Percentiles rank a stretch among this genome's conserved stretches.
Conservation (phyloP, 768 basidiomycete genomes). For the Boletus vinaceobasis region DNA sequence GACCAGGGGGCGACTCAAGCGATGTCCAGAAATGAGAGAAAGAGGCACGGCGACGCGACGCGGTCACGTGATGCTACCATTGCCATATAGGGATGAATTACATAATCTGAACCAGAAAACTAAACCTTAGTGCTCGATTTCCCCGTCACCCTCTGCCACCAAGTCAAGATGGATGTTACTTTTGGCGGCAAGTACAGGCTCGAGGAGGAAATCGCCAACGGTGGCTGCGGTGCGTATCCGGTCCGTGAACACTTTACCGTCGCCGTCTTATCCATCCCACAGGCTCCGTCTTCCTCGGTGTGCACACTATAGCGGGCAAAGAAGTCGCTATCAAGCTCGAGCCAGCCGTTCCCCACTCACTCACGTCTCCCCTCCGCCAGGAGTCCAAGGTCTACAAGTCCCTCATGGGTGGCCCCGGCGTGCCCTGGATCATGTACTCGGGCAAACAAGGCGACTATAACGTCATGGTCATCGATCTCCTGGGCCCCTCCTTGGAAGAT, state of each 20-base stretch:
- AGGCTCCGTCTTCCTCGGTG: slow-evolving; percentile 78
- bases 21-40: background rate
- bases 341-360: slow-evolving; percentile 47
- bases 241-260: slow-evolving; percentile 31
- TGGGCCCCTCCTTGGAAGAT: slow-evolving; percentile 87
- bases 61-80: slow-evolving; percentile 26
- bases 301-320: slow-evolving; percentile 78
- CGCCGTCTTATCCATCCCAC: slow-evolving; percentile 10
- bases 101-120: slow-evolving; percentile 21
- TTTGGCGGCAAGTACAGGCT: slow-evolving; percentile 78
- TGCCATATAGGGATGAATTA: slow-evolving; percentile 15
- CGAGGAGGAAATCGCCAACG: slow-evolving; percentile 77
- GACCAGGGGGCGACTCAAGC: too few species aligned
- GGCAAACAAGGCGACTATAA: slow-evolving; percentile 93
- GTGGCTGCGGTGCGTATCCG: slow-evolving; percentile 71
- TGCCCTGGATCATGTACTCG: slow-evolving; percentile 91
- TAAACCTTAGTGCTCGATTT: background rate
- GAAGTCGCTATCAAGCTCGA: slow-evolving; percentile 84
- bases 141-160: slow-evolving; percentile 14
- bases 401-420: slow-evolving; percentile 83
- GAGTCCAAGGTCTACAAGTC: slow-evolving; percentile 92
- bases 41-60: slow-evolving; percentile 16
- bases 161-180: slow-evolving; percentile 33
- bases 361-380: slow-evolving; percentile 71
- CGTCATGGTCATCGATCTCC: slow-evolving; percentile 95